phyloP scores from a whole-genome alignment of 768 basidiomycete species.

The Lentinula guzmanii region DNA sequence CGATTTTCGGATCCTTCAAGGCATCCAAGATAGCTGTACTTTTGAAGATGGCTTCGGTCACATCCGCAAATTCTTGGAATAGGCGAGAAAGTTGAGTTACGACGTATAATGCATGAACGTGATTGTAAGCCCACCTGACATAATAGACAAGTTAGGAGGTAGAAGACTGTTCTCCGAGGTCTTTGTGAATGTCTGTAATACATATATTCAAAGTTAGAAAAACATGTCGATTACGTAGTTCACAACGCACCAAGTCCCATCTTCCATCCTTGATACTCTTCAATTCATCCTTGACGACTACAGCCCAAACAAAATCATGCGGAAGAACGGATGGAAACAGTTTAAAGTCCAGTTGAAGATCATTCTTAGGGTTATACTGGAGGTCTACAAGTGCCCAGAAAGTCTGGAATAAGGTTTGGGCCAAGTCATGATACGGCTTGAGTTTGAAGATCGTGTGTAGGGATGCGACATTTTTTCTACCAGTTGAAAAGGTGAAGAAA shows the following conservation, averaged over 20 bases:
- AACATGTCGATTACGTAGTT: neutral
- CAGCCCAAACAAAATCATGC: constrained; percentile 74
- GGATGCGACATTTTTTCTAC: constrained; percentile 68
- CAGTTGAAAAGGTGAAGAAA: constrained; percentile 84
- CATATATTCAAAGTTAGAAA: constrained; percentile 2
- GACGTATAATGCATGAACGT: neutral
- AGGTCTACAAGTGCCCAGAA: constrained; percentile 68
- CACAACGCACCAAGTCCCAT: constrained; percentile 79
- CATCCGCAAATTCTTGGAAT: constrained; percentile 70
- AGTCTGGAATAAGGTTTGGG: constrained; percentile 59
- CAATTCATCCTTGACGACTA: constrained; percentile 78
- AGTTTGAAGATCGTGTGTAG: constrained; percentile 78
- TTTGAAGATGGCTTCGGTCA: constrained; percentile 76
- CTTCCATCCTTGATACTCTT: constrained; percentile 59
- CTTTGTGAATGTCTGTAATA: constrained; percentile 71
- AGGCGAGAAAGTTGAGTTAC: constrained; percentile 2
- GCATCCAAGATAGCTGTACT: constrained; percentile 44
- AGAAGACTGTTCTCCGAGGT: constrained; percentile 61
- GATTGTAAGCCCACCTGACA: constrained; percentile 52
- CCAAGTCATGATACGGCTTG: constrained; percentile 77
- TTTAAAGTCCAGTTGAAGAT: constrained; percentile 74
- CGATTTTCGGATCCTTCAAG: constrained; percentile 59
- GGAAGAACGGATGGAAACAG: constrained; percentile 46
- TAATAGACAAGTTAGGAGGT: constrained; percentile 59
- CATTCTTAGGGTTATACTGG: constrained; percentile 64